Conservation (phyloP, 2,329 filamentous ascomycete genomes). For the Epichloe typhina region DNA sequence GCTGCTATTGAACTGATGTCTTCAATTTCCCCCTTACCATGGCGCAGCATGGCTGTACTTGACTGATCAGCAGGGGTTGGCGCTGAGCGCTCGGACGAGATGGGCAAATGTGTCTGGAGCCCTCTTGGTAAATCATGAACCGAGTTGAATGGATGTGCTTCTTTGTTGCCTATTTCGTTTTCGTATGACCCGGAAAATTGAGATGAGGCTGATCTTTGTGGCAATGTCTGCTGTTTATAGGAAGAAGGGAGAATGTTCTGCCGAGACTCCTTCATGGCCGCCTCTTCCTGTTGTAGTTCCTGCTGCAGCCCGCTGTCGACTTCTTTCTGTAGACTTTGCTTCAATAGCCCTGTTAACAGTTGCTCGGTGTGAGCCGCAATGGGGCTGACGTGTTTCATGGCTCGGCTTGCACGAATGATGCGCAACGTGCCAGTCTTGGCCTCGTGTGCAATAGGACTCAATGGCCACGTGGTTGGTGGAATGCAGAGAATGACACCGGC, state of each 20-base stretch:
- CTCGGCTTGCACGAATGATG: slow-evolving; percentile 15
- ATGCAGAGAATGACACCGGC: slow-evolving; percentile 17
- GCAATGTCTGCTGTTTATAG: background rate
- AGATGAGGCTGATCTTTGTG: background rate
- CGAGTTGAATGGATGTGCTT: background rate
- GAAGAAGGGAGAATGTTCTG: background rate
- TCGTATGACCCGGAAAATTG: background rate
- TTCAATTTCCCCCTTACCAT: background rate
- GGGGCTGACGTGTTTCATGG: slow-evolving; percentile 4
- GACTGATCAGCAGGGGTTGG: background rate
- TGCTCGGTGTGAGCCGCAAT: slow-evolving; percentile 3
- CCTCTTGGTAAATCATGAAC: background rate
- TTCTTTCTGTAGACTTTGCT: slow-evolving; percentile 2
- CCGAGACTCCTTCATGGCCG: background rate
- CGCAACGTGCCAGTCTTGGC: slow-evolving; percentile 17
- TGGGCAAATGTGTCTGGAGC: background rate
- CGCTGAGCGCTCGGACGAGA: background rate
- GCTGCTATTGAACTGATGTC: background rate
- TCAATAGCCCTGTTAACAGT: slow-evolving; percentile 1
- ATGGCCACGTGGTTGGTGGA: slow-evolving; percentile 15
- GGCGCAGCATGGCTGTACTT: background rate
- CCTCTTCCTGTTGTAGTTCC: background rate
- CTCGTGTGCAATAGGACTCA: slow-evolving; percentile 15
- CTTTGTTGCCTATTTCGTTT: background rate
- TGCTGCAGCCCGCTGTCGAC: slow-evolving; percentile 3